Evolutionary conservation across 2,329 filamentous ascomycete species (phyloP), one percentile per base, ranked within the genome.

Genomic region (Trichoderma oligosporum): DNA sequence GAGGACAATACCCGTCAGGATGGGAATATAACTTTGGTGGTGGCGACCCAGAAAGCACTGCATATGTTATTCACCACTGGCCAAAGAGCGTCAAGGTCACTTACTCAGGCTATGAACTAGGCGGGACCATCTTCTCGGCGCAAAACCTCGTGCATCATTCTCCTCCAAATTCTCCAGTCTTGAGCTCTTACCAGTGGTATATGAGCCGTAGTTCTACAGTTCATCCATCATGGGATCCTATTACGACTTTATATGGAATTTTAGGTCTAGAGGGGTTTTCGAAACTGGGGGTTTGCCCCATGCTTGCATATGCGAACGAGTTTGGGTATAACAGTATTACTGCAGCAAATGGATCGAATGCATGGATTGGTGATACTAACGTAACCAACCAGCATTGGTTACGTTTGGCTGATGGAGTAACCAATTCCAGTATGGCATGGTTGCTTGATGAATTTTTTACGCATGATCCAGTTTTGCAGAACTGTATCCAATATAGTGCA

Each of bases 1-100:
- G 52, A 11, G 52, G 41, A 2, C 22, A 55, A 12, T 55, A 55
- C 25, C 52, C 52, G 4, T 46, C 41, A 14, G 52, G 52, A 6
- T 55, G 52, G 52, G 52, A 55, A 22, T 55, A 46, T n/a, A 54
- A 54, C 2, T 54, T 54, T 25, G 49, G 49, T 9, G 49, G 49
- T 11, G n/a, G 8, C 6, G 29, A 54, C 12, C 39, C 49, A 4
- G 39, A 45, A 16, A 36, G 29, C 3, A 54, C 49, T 1, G 39
- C 49, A 27, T 35, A 54, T 12, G 39, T 54, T 18, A n/a, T 54
- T 24, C 9, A 45, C 2, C 20, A 45, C 6, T 45, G 49, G 49
- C 49, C 49, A 14, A 36, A 44, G 20, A 35, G 14, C 20, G 39
- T 54, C 39, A 36, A 11, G 7, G 11, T 54, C 7, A 44, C 49